Base-by-base conservation (phyloP, 192 early-diverging fungal species). In the Podila epicladia region DNA sequence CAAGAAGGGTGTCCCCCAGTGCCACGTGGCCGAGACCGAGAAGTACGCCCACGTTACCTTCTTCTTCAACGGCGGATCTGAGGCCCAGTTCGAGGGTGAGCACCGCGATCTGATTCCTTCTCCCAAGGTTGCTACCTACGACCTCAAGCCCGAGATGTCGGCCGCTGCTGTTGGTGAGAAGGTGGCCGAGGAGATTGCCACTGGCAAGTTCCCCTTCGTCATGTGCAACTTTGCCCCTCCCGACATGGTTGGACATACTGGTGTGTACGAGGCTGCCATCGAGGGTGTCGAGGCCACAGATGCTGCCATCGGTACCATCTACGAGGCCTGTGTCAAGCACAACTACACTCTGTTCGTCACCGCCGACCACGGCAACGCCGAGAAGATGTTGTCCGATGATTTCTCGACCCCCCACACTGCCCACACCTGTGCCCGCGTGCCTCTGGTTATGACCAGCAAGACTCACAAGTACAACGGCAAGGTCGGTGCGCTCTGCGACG, bases 1-100 rank as follows among this genome's bases (percentile, higher is more conserved):
- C 67, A 95, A 96, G 87, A 85, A 94, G 64, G 77, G 86, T n/a
- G 86, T 98, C 22, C 87, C 92, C 28, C 98, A 99, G 86, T 91
- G 91, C 84, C 98, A 99, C 86, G 90, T 99, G 72, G 98, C 98
- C 58, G 98, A 99, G 87, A 99, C 98, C 5, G 98, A 99, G 79
- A 99, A 99, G 88, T 99, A 97, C 86, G 97, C 98, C 31, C 98
- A 99, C 82, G 98, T 99, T 33, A 99, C 98, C 58, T 99, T 99
- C 91, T 99, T 99, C 92, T 99, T 99, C 88, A 99, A 99, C 86
- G 98, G 98, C 71, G 98, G 98, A 32, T 89, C 92, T 24, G 97
- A 99, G 84, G 91, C 93, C 33, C 95, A 97, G 83, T 99, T 96
- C 85, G 59, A 83, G 50, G 82, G 84, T 53, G 98, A 99, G 87